phyloP scores from a whole-genome alignment of 2,329 filamentous ascomycete species.

The Trichoderma cornu-damae region DNA sequence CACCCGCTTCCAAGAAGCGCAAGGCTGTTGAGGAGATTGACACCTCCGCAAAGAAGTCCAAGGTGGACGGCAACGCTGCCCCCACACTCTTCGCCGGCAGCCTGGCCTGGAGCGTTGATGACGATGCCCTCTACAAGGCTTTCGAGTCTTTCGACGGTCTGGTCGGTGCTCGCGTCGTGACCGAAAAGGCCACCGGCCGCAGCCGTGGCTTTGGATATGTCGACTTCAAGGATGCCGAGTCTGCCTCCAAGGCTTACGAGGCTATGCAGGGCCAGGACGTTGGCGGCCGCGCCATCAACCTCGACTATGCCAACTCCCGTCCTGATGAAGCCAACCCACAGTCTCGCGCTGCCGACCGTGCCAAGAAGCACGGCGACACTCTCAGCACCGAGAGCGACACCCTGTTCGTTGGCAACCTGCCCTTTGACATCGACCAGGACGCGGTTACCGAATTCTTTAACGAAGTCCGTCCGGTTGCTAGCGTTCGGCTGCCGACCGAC shows the following conservation, averaged over 20 bases:
- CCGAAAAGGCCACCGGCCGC: constrained; percentile 71
- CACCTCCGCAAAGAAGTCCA: constrained; percentile 60
- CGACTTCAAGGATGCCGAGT: constrained; percentile 67
- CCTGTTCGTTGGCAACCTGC: constrained; percentile 86
- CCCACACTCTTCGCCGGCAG: constrained; percentile 82
- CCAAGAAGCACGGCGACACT: constrained; percentile 69
- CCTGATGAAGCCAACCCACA: constrained; percentile 49
- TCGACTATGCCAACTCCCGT: constrained; percentile 70
- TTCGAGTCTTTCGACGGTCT: constrained; percentile 77
- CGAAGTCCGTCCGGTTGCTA: constrained; percentile 64
- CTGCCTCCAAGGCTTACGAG: constrained; percentile 66
- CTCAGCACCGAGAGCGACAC: constrained; percentile 78
- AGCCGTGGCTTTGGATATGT: constrained; percentile 94
- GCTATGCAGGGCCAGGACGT: constrained; percentile 70
- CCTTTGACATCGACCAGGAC: constrained; percentile 77
- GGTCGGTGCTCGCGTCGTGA: constrained; percentile 70
- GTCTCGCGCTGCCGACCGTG: constrained; percentile 58
- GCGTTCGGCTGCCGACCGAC: constrained; percentile 84
- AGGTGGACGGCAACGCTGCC: constrained; percentile 48
- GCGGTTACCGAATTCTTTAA: constrained; percentile 68
- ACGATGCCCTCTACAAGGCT: constrained; percentile 72
- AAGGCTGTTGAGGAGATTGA: constrained; percentile 47
- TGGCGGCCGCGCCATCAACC: constrained; percentile 68
- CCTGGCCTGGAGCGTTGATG: constrained; percentile 85
- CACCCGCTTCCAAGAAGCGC: constrained; percentile 43